Base-by-base conservation (phyloP, 2,329 filamentous ascomycete genomes). In the Colletotrichum falcatum region DNA sequence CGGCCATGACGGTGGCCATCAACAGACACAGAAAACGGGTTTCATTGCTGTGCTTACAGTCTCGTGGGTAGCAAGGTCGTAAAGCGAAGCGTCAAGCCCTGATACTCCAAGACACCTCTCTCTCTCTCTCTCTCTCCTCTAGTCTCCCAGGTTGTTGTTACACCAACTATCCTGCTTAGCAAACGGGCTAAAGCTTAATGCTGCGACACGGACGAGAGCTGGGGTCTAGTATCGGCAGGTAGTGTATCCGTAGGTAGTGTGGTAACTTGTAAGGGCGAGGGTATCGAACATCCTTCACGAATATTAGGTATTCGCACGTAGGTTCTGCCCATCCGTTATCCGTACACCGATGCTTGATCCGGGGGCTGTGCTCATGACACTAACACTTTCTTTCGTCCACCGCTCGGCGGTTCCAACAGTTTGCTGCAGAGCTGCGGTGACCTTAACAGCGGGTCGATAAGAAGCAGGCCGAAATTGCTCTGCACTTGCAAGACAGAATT, bases 351-450 rank as follows among this genome's bases (percentile, higher is more conserved):
- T 71, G 49, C 55, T 59, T 46, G 42, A 54, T 63, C 58, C 42
- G 51, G 64, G 56, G 68, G 68, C 68, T 68, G 46, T 71, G 64
- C 59, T 59, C 46, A 56, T 23, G 16, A 28, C 44, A 35, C 30
- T 68, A 23, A 12, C 44, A 4, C 44, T n/a, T 46, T 46, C 44
- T n/a, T 46, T 46, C 44, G n/a, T 49, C 64, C 67, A 58, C 51
- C 53, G 56, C 35, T n/a, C 42, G 54, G 63, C 58, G 61, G 67
- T 59, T 70, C 61, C 26, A 35, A n/a, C 42, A 14, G 53, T 30
- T 23, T 46, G 64, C 64, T 55, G 53, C 53, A 59, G 53, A 55
- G 37, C 64, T 44, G 66, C 59, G 58, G 65, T 68, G 68, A 46
- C 44, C 18, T 37, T 55, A 60, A 68, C 68, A 71, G 64, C 48